These are phyloP conservation scores for Breviolum minutum DNA, from an alignment of 73 alveolate genomes.

Conservation along the genomic window DNA sequence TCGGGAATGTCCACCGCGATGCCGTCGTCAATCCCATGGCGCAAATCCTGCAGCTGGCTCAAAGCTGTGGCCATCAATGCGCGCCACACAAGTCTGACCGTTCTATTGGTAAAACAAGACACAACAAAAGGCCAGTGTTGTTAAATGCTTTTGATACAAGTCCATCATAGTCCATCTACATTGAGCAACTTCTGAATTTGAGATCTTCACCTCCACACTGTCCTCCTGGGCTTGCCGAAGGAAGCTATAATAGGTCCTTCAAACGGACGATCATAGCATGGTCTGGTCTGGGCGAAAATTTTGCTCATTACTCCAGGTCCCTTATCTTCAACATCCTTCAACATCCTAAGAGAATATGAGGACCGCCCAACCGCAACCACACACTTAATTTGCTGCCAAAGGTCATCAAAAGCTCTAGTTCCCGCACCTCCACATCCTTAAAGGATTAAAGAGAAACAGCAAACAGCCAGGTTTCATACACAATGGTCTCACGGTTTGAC, in stretches of 20 bases:
- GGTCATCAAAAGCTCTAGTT: constrained; percentile 56
- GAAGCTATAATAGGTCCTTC: constrained; percentile 53
- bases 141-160: too few species aligned
- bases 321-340: too few species aligned
- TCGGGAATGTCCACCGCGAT: constrained; percentile 62
- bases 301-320: too few species aligned
- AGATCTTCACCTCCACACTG: too few species aligned
- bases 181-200: too few species aligned
- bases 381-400: not conserved
- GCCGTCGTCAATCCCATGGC: constrained; percentile 42
- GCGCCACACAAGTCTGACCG: too few species aligned
- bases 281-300: not conserved
- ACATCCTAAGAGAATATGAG: too few species aligned
- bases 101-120: too few species aligned
- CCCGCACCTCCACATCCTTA: constrained; percentile 32
- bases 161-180: too few species aligned
- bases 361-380: not conserved
- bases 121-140: too few species aligned
- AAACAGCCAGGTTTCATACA: not conserved
- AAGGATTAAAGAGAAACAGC: not conserved
- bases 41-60: constrained; percentile 18
- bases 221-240: constrained; percentile 55
- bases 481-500: not conserved
- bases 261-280: not conserved
- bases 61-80: not conserved